phyloP scores from a whole-genome alignment of 345 rosid species.

The Hevea brasiliensis region DNA sequence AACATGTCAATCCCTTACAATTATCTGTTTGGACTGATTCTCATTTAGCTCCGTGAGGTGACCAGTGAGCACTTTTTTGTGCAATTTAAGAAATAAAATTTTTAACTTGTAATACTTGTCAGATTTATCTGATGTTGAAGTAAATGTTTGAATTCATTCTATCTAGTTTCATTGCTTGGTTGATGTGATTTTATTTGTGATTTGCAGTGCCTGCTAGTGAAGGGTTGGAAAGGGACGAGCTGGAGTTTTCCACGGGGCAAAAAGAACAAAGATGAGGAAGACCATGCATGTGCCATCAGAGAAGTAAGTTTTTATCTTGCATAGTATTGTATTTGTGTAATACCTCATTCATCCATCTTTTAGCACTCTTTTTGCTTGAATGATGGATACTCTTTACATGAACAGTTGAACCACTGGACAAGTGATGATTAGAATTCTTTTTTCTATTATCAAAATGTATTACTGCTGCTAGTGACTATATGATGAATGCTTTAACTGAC shows the following conservation, averaged over 20 bases:
- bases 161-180: not conserved
- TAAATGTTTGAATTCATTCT: slow-evolving; percentile 4
- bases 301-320: slow-evolving; percentile 52
- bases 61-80: not conserved
- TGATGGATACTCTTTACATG: not conserved
- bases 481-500: not conserved
- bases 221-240: slow-evolving; percentile 99
- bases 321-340: not conserved
- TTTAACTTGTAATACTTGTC: slow-evolving; percentile 2
- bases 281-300: slow-evolving; percentile 90
- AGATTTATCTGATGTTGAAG: not conserved
- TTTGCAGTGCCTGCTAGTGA: slow-evolving; percentile 81
- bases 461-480: not conserved
- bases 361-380: not conserved
- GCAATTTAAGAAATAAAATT: not conserved
- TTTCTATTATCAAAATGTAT: not conserved
- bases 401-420: not conserved
- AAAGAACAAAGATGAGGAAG: slow-evolving; percentile 98
- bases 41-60: not conserved
- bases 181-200: slow-evolving; percentile 26
- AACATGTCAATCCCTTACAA: not conserved
- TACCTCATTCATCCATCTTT: not conserved
- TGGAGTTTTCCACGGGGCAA: slow-evolving; percentile 99
- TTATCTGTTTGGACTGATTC: not conserved
- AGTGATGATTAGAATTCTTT: slow-evolving; percentile 1